A percentile compares a stretch with the other conserved stretches of the same genome.
phyloP scores from a whole-genome alignment of 495 filamentous ascomycete genomes.

The Tuber umbilicatum region DNA sequence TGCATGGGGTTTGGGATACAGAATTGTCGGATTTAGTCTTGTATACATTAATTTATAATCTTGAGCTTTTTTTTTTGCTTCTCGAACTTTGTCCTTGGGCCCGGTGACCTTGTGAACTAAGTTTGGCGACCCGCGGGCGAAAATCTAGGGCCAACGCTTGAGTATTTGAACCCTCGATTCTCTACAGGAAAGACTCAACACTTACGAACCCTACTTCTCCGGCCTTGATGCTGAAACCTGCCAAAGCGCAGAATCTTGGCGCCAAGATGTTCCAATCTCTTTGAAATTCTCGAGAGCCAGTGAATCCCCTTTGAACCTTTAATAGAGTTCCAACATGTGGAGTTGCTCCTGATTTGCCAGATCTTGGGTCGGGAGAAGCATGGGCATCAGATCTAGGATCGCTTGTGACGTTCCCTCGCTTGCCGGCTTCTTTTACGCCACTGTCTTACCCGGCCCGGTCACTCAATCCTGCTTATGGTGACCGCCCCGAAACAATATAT shows the following conservation, averaged over 20 bases:
- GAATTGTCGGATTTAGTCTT: background rate
- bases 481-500: background rate
- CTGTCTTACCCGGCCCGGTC: background rate
- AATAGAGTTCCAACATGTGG: background rate
- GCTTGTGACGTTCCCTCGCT: background rate
- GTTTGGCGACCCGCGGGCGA: background rate
- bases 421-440: background rate
- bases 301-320: background rate
- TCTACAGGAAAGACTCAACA: background rate
- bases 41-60: background rate
- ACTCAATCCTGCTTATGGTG: background rate
- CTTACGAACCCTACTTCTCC: background rate
- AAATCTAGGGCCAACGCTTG: background rate
- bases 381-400: background rate
- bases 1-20: background rate
- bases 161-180: background rate
- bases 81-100: background rate
- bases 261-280: background rate
- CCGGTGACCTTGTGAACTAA: background rate
- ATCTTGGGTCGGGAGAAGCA: background rate
- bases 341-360: background rate
- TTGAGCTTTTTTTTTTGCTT: background rate
- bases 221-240: background rate
- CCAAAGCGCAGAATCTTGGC: background rate
- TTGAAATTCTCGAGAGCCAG: background rate